These are phyloP conservation scores for Botrytis squamosa DNA, from an alignment of 2,329 filamentous ascomycete genomes.

Conservation along the genomic window DNA sequence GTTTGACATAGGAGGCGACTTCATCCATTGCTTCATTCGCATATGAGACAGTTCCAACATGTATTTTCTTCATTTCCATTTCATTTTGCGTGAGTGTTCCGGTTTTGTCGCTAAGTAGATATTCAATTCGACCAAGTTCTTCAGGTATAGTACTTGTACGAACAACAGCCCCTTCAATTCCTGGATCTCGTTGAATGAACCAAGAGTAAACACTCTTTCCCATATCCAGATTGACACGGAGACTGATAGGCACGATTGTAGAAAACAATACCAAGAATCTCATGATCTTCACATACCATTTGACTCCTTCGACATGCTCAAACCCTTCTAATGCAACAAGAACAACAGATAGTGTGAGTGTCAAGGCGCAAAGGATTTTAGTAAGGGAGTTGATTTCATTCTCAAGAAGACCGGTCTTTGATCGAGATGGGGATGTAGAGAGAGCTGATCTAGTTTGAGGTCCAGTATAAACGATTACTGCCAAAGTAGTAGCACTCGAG, in stretches of 20 bases:
- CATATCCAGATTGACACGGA: conserved; percentile 95
- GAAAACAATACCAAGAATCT: conserved; percentile 97
- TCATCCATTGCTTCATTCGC: conserved; percentile 99
- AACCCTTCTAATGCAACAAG: conserved; percentile 88
- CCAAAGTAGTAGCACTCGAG: conserved; percentile 83
- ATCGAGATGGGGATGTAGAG: conserved; percentile 86
- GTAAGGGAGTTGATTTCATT: conserved; percentile 96
- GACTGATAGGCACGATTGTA: conserved; percentile 96
- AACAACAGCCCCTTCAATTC: conserved; percentile 88
- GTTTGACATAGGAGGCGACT: conserved; percentile 79
- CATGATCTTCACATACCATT: conserved; percentile 97
- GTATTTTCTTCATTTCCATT: conserved; percentile 98
- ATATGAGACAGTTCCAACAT: conserved; percentile 96
- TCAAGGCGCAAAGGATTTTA: conserved; percentile 91
- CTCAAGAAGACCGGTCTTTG: conserved; percentile 90
- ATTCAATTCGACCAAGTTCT: conserved; percentile 92
- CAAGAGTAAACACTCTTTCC: conserved; percentile 95
- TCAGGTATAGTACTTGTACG: conserved; percentile 97
- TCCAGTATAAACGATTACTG: conserved; percentile 91
- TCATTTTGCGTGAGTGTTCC: conserved; percentile 98
- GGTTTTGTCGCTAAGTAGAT: conserved; percentile 94
- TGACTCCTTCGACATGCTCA: conserved; percentile 59
- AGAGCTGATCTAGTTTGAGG: conserved; percentile 90
- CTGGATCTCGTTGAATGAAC: conserved; percentile 89
- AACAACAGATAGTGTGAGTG: conserved; percentile 79